phyloP scores from a whole-genome alignment of 805 yeast genomes.

The Candida fluviatilis region DNA sequence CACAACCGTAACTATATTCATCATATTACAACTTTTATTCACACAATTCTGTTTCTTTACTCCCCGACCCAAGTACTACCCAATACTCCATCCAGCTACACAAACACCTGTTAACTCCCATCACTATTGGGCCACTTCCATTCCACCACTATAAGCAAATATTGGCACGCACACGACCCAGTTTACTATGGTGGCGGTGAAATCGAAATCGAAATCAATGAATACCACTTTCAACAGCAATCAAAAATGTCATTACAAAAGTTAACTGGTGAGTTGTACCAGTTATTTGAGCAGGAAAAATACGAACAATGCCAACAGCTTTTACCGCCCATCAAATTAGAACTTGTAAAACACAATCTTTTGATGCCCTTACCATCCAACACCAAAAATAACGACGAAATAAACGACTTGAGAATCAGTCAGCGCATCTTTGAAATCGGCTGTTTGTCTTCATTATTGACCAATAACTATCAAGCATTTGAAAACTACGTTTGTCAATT shows the following conservation, averaged over 20 bases:
- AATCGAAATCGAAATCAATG: too few species aligned
- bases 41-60: too few species aligned
- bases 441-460: constrained; percentile 71
- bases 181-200: neutral
- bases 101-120: neutral
- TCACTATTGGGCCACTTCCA: too few species aligned
- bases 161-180: neutral
- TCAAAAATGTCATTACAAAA: constrained; percentile 55
- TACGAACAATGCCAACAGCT: constrained; percentile 57
- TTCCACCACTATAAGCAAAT: too few species aligned
- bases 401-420: constrained; percentile 71
- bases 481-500: constrained; percentile 71
- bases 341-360: constrained; percentile 70
- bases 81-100: neutral
- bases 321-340: constrained; percentile 71
- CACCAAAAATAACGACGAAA: constrained; percentile 34
- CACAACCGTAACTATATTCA: too few species aligned
- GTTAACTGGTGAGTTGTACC: constrained; percentile 65
- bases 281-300: constrained; percentile 57
- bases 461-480: constrained; percentile 58
- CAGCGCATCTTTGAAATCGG: constrained; percentile 86
- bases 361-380: constrained; percentile 56
- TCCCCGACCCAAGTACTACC: too few species aligned
- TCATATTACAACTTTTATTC: too few species aligned
- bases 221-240: too few species aligned